Evolutionary conservation across 164 flowering plant species (phyloP).

Genomic region (Santalum album): DNA sequence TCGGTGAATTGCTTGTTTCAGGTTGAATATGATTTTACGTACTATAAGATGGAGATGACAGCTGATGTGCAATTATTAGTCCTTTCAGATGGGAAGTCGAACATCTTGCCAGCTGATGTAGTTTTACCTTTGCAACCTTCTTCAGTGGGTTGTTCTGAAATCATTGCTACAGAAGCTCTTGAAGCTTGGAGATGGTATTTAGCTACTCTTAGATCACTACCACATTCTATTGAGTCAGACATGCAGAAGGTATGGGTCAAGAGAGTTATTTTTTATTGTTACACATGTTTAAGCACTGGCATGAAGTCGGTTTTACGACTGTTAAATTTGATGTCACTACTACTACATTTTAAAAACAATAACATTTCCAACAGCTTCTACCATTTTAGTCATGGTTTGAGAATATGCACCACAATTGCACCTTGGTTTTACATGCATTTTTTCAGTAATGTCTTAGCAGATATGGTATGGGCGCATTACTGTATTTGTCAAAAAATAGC

Average conservation of each 20-base stretch:
- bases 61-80: conserved; percentile 72
- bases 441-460: too few relatives aligned
- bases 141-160: conserved; percentile 20
- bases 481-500: too few relatives aligned
- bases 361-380: too few relatives aligned
- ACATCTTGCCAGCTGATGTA: conserved; percentile 79
- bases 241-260: conserved; percentile 58
- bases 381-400: too few relatives aligned
- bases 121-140: conserved; percentile 76
- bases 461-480: too few relatives aligned
- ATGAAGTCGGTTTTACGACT: too few relatives aligned
- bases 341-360: too few relatives aligned
- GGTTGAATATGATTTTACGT: conserved; percentile 88
- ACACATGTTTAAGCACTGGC: not conserved
- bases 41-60: conserved; percentile 79
- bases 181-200: conserved; percentile 92
- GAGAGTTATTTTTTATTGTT: not conserved
- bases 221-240: conserved; percentile 63
- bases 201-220: conserved; percentile 45
- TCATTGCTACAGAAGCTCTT: conserved; percentile 25
- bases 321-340: too few relatives aligned
- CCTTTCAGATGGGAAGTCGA: conserved; percentile 82
- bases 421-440: too few relatives aligned
- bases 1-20: conserved; percentile 24
- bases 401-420: too few relatives aligned